These are phyloP conservation scores for Daedalea quercina DNA, from an alignment of 768 basidiomycete species.

Conservation along the genomic window DNA sequence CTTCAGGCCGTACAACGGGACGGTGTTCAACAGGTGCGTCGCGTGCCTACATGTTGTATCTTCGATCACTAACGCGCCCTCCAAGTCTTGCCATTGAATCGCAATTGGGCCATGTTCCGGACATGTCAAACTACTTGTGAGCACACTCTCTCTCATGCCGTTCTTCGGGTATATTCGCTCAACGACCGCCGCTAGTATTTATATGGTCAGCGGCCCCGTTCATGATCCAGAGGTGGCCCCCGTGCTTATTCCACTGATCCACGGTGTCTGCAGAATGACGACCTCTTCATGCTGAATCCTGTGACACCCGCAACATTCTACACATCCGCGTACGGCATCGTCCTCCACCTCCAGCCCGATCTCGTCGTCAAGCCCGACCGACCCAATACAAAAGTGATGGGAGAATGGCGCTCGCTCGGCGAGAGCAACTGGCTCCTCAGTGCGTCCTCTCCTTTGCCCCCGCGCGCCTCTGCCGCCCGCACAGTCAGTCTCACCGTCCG, in stretches of 20 bases:
- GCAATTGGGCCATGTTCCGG: conserved; percentile 24
- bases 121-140: conserved; percentile 27
- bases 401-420: conserved; percentile 33
- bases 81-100: conserved; percentile 30
- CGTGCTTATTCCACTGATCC: no score
- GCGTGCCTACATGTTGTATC: not conserved
- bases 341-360: conserved; percentile 29
- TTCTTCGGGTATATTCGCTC: not conserved
- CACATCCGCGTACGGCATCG: conserved; percentile 26
- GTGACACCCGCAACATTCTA: conserved; percentile 27
- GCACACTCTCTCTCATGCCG: not conserved
- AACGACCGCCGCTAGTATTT: conserved; percentile 11
- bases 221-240: not conserved
- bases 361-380: conserved; percentile 23
- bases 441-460: no score
- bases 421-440: conserved; percentile 29
- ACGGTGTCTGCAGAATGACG: conserved; percentile 32
- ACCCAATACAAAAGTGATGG: conserved; percentile 14
- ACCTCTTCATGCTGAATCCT: conserved; percentile 29
- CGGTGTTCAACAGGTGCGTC: conserved; percentile 27
- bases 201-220: conserved; percentile 13
- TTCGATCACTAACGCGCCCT: not conserved
- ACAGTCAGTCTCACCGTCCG: not conserved
- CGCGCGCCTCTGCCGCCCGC: no score
- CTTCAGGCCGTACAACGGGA: conserved; percentile 15